These are phyloP conservation scores for Xylariales sp. DNA, from an alignment of 2,329 filamentous ascomycete genomes.

Conservation along the genomic window DNA sequence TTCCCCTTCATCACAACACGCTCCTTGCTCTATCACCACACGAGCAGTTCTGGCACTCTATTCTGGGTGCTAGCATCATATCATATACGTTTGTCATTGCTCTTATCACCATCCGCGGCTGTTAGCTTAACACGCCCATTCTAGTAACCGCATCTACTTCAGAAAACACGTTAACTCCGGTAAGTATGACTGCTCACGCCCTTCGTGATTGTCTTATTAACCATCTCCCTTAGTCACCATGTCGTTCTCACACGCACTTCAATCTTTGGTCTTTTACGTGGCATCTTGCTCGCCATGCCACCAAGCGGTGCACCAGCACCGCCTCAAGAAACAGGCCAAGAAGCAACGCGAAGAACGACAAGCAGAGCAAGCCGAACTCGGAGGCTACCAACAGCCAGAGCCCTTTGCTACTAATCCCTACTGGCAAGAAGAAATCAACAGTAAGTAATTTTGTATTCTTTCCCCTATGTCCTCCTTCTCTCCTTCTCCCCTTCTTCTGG, in stretches of 20 bases:
- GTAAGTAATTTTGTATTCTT: conserved; percentile 20
- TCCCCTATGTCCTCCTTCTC: too few relatives aligned
- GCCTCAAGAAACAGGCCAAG: conserved; percentile 76
- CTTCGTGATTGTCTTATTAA: background rate
- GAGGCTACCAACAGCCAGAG: conserved; percentile 80
- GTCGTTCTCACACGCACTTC: conserved; percentile 70
- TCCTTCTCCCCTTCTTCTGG: too few relatives aligned
- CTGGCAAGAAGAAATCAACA: conserved; percentile 86
- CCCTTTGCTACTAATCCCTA: conserved; percentile 89
- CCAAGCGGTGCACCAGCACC: conserved; percentile 75
- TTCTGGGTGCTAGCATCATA: background rate
- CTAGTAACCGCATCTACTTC: background rate
- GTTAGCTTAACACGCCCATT: conserved; percentile 1
- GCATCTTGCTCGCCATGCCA: conserved; percentile 83
- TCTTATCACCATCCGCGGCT: background rate
- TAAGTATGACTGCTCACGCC: background rate
- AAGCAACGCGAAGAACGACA: conserved; percentile 65
- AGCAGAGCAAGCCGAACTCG: conserved; percentile 56
- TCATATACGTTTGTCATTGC: background rate
- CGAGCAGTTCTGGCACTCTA: background rate
- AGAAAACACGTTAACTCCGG: background rate
- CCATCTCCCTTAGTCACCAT: conserved; percentile 47
- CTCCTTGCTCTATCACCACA: background rate
- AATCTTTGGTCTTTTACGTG: conserved; percentile 83
- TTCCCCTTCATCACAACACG: background rate